Conservation (phyloP, 139 green algal genomes). For the Chlamydomonas schloesseri region DNA sequence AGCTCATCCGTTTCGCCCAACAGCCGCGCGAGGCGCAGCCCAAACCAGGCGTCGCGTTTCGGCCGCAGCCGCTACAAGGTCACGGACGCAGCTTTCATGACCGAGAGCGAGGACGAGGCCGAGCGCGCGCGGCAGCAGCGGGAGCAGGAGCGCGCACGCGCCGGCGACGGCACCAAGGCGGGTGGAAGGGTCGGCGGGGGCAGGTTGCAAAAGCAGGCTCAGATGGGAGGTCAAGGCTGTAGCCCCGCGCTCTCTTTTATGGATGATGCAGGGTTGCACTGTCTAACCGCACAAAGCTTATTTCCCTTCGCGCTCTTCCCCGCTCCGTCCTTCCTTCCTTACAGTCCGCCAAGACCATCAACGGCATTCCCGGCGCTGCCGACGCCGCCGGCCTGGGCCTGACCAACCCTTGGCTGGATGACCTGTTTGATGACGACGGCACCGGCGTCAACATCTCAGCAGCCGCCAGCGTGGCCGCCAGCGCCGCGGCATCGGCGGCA, state of each 20-base stretch:
- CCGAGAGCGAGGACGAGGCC: not conserved
- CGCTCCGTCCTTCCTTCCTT: too few species aligned
- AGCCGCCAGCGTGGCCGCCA: not conserved
- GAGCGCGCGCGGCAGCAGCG: not conserved
- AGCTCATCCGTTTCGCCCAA: too few species aligned
- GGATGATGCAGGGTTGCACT: too few species aligned
- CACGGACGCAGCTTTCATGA: conserved; percentile 1
- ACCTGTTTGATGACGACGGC: conserved; percentile 26
- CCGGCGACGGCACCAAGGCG: not conserved
- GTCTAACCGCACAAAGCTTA: too few species aligned
- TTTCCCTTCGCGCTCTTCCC: too few species aligned
- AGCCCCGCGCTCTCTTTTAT: too few species aligned
- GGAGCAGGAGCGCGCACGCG: not conserved
- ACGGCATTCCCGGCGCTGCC: not conserved
- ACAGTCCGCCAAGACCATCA: too few species aligned
- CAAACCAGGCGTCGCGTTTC: not conserved
- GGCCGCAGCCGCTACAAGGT: conserved; percentile 26
- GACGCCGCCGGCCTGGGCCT: not conserved
- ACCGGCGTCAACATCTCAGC: not conserved
- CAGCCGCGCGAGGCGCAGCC: not conserved
- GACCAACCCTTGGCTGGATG: conserved; percentile 10
- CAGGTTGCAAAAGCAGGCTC: too few species aligned
- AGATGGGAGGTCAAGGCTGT: too few species aligned
- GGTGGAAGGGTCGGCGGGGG: too few species aligned
- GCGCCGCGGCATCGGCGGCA: conserved; percentile 2